Evolutionary conservation across 805 yeast species (phyloP).

Genomic region (Yarrowia sp.): DNA sequence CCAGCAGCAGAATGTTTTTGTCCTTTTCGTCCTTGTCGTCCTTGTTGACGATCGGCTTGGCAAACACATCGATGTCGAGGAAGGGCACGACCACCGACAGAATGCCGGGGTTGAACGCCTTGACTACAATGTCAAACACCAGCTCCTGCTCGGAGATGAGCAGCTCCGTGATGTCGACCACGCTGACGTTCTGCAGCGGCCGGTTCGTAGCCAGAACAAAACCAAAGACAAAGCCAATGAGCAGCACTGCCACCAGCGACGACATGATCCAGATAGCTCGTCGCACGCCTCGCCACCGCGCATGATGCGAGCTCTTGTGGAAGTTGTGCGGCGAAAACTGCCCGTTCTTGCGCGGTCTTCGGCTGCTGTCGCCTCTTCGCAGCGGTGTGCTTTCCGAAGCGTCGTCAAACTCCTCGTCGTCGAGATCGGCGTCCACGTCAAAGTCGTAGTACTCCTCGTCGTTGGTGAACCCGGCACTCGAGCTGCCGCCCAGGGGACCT

Average conservation of each 20-base stretch:
- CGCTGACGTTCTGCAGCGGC: slow-evolving; percentile 66
- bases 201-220: slow-evolving; percentile 82
- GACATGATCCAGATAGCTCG: slow-evolving; percentile 39
- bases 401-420: slow-evolving; percentile 35
- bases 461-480: not conserved
- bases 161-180: slow-evolving; percentile 63
- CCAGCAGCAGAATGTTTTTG: slow-evolving; percentile 63
- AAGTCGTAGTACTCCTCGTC: slow-evolving; percentile 44
- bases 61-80: slow-evolving; percentile 82
- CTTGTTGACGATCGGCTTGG: slow-evolving; percentile 35
- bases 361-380: slow-evolving; percentile 31
- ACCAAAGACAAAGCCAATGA: slow-evolving; percentile 74
- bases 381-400: slow-evolving; percentile 41
- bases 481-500: slow-evolving; percentile 1
- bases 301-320: slow-evolving; percentile 29
- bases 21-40: slow-evolving; percentile 31
- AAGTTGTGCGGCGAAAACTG: slow-evolving; percentile 52
- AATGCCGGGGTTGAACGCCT: slow-evolving; percentile 86
- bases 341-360: slow-evolving; percentile 32
- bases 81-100: slow-evolving; percentile 60
- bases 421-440: slow-evolving; percentile 49
- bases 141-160: slow-evolving; percentile 81
- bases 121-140: slow-evolving; percentile 71
- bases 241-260: slow-evolving; percentile 35
- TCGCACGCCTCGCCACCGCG: slow-evolving; percentile 34